Conservation (phyloP, 768 basidiomycete species). For the Daedaleopsis nitida region DNA sequence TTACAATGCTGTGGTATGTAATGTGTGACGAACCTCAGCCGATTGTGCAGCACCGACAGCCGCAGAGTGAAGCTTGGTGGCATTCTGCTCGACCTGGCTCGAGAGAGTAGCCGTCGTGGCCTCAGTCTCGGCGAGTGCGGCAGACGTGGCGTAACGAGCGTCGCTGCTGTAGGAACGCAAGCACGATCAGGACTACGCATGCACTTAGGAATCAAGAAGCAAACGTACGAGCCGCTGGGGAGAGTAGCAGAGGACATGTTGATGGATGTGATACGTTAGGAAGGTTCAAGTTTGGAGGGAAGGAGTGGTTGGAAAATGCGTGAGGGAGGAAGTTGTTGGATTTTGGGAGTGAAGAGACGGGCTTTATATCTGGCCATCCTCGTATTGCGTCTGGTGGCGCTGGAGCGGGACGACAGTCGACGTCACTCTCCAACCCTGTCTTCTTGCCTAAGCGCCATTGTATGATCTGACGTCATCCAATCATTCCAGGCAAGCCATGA, state of each 20-base stretch:
- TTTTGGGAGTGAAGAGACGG: not conserved
- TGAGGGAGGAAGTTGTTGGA: slow-evolving; percentile 3
- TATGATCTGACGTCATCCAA: not conserved
- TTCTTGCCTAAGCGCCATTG: not conserved
- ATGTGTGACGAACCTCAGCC: slow-evolving; percentile 45
- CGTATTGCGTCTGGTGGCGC: not conserved
- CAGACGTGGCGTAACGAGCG: slow-evolving; percentile 52
- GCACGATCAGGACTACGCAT: not conserved
- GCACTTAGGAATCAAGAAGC: slow-evolving; percentile 3
- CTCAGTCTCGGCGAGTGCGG: slow-evolving; percentile 50
- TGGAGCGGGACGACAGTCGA: slow-evolving; percentile 9
- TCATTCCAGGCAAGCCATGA: not conserved
- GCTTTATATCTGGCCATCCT: slow-evolving; percentile 5
- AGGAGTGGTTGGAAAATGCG: not conserved
- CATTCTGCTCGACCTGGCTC: slow-evolving; percentile 49
- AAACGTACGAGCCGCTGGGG: slow-evolving; percentile 19
- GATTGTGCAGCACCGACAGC: slow-evolving; percentile 53
- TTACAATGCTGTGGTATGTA: not conserved
- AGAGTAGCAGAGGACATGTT: slow-evolving; percentile 19
- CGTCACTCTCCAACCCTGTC: slow-evolving; percentile 19
- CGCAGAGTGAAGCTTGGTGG: slow-evolving; percentile 43
- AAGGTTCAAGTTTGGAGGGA: not conserved
- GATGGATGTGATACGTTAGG: not conserved
- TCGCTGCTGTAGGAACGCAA: slow-evolving; percentile 21
- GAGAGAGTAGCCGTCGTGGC: slow-evolving; percentile 46